Evolutionary conservation across 441 rosid species (phyloP), one percentile per base, ranked within the genome.

Genomic region (Euphorbia celastroides): DNA sequence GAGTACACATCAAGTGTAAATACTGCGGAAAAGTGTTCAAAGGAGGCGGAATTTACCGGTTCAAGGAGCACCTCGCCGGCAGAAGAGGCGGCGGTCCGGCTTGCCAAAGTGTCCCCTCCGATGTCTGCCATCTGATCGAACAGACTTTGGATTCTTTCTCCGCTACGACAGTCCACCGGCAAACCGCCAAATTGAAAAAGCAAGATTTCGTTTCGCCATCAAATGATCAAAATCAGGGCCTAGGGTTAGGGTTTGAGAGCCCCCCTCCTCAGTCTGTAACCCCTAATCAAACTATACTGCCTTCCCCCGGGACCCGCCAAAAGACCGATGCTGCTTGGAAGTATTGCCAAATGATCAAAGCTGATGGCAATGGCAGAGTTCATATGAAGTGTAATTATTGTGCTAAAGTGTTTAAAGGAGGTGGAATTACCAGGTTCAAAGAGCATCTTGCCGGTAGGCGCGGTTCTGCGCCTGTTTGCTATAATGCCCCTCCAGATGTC

Each of bases 381-480:
- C 93, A 88, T 70, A 84, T 92, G 70, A 86, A 79, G 80, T 94
- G 98, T 62, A 62, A 83, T 28, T 92, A 92, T 70, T 90, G 97
- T 67, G 65, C 70, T 2, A 94, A 92, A 75, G 50, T 92, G 68
- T 90, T 92, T 32, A 94, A 88, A 80, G 99, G 99, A 64, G 99
- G 98, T 55, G 98, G 98, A 10, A 94, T 94, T 82, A 87, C 87
- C 60, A 85, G 99, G 74, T 88, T 94, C 60, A 94, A 94, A 74
- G 98, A 94, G 69, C 98, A 94, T 76, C 92, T 94, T 68, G 96
- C 99, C 0, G 90, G 94, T 68, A 87, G 88, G 11, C 92, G 90
- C 56, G 97, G 98, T 5, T 84, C 87, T 66, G 96, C 95, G 0
- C 82, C 92, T 4, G 80, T 85, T 67, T 94, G 99, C 70, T 75